These are phyloP conservation scores for Aspergillus intermedius DNA, from an alignment of 2,329 filamentous ascomycete genomes.

Conservation along the genomic window DNA sequence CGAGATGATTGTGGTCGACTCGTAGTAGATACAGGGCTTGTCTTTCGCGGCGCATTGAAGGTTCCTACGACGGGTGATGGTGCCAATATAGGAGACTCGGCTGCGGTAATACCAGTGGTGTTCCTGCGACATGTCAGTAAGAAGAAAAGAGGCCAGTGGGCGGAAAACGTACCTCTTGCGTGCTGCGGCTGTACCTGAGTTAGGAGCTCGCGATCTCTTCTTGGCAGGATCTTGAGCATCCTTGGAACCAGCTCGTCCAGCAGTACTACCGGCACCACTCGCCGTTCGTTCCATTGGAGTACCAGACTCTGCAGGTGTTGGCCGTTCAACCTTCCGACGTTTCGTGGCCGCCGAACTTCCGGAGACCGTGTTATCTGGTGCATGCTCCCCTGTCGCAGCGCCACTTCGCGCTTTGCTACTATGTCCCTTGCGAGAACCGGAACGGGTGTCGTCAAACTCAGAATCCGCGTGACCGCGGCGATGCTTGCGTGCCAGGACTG, in stretches of 20 bases:
- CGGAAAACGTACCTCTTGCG: slow-evolving; percentile 66
- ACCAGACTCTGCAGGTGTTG: slow-evolving; percentile 23
- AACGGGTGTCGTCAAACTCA: slow-evolving; percentile 64
- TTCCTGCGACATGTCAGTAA: slow-evolving; percentile 26
- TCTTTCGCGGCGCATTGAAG: slow-evolving; percentile 54
- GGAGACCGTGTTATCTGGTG: slow-evolving; percentile 11
- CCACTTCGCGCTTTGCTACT: slow-evolving; percentile 44
- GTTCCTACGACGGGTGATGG: slow-evolving; percentile 67
- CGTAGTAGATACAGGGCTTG: slow-evolving; percentile 56
- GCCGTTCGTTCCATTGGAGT: slow-evolving; percentile 36
- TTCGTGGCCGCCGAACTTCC: slow-evolving; percentile 45
- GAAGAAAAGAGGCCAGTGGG: neutral
- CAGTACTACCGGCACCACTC: slow-evolving; percentile 26
- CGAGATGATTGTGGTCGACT: slow-evolving; percentile 63
- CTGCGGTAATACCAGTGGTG: slow-evolving; percentile 44
- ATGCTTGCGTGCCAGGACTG: slow-evolving; percentile 68
- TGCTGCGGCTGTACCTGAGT: slow-evolving; percentile 49
- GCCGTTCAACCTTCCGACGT: slow-evolving; percentile 74
- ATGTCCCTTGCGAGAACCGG: slow-evolving; percentile 49
- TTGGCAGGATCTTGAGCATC: slow-evolving; percentile 55
- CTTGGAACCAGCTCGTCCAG: slow-evolving; percentile 44
- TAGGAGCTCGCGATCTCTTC: slow-evolving; percentile 68
- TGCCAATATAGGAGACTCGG: slow-evolving; percentile 63
- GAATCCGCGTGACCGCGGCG: slow-evolving; percentile 67
- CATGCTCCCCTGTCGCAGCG: slow-evolving; percentile 9